Evolutionary conservation across 139 green algal species (phyloP), one percentile per base, ranked within the genome.

Genomic region (Chlamydomonas eustigma): DNA sequence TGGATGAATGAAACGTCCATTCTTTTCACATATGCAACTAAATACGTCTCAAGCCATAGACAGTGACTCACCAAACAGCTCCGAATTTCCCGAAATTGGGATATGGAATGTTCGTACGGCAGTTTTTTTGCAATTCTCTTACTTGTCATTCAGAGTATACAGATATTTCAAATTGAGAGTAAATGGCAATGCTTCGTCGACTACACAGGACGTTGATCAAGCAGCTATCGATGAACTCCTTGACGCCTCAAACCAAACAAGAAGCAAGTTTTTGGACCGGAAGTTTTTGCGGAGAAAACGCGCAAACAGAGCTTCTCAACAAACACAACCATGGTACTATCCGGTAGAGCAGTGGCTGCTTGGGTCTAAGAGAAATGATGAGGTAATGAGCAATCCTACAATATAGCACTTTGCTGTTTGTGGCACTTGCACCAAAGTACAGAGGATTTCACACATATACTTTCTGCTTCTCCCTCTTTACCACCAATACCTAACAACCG

Each of bases 281-380:
- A 67, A 74, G 66, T 86, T 83, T 36, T 44, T 82, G 65, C 75
- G 80, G 37, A 80, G 77, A 8, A 74, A 78, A 25, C 81, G 80
- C 51, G 58, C 58, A 70, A 28, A 8, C 58, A 35, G 25, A 28
- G 44, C 12, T 58, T 58, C 44, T 18, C 44, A 58, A 58, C 18
- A 12, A 58, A 58, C 75, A 4, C 77, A 72, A 6, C 72, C 80
- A 2, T 95, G 90, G 90, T 95, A 88, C 69, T 70, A 88, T 1
- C 74, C 80, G 5, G 76, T 87, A 12, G 86, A 91, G 52, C 67
- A 76, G 3, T 95, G 91, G 91, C 51, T 94, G 22, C 72, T 78
- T 24, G 91, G 90, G 51, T 88, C 84, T 0, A 64, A 72, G 30
- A 67, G 74, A 28, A 44, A 66, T 2, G 33, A 64, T 28, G 44